Percentiles rank a stretch among this genome's conserved stretches.
These are phyloP conservation scores for Trametes pubescens DNA, from an alignment of 1,284 basidiomycete genomes.

Conservation along the genomic window DNA sequence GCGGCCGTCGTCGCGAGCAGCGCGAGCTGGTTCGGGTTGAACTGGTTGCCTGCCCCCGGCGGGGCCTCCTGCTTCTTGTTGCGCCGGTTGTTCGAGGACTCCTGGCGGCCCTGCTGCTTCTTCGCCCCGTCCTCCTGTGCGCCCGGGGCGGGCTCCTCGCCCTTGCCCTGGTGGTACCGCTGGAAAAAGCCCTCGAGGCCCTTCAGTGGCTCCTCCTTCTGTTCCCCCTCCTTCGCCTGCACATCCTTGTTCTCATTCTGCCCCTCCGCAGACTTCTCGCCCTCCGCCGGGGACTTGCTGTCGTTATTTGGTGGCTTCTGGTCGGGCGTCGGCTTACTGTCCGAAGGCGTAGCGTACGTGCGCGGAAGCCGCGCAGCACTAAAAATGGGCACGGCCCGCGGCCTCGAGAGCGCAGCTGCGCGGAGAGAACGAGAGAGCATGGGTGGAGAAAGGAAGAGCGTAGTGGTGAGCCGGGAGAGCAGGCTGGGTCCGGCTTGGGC, in stretches of 20 bases:
- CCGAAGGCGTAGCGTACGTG: constrained; percentile 53
- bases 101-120: constrained; percentile 30
- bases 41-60: constrained; percentile 51
- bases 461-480: constrained; percentile 24
- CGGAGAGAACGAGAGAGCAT: constrained; percentile 56
- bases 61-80: constrained; percentile 46
- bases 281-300: constrained; percentile 42
- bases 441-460: constrained; percentile 24
- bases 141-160: constrained; percentile 39
- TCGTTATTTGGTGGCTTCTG: constrained; percentile 37
- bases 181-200: constrained; percentile 83
- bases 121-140: constrained; percentile 27
- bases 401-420: constrained; percentile 47
- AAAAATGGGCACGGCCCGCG: constrained; percentile 43
- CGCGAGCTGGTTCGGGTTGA: constrained; percentile 67
- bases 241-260: constrained; percentile 42
- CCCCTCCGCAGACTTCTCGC: constrained; percentile 37
- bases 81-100: constrained; percentile 55
- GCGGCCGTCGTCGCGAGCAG: constrained; percentile 66
- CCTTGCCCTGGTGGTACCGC: constrained; percentile 67
- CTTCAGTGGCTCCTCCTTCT: constrained; percentile 51
- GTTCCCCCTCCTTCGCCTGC: constrained; percentile 50
- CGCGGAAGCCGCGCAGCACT: constrained; percentile 46
- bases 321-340: constrained; percentile 41
- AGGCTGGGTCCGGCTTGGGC: constrained; percentile 6